Percentiles rank a stretch among this genome's conserved stretches.
These are phyloP conservation scores for Backusella luteola DNA, from an alignment of 192 early-diverging fungal genomes.

Conservation along the genomic window DNA sequence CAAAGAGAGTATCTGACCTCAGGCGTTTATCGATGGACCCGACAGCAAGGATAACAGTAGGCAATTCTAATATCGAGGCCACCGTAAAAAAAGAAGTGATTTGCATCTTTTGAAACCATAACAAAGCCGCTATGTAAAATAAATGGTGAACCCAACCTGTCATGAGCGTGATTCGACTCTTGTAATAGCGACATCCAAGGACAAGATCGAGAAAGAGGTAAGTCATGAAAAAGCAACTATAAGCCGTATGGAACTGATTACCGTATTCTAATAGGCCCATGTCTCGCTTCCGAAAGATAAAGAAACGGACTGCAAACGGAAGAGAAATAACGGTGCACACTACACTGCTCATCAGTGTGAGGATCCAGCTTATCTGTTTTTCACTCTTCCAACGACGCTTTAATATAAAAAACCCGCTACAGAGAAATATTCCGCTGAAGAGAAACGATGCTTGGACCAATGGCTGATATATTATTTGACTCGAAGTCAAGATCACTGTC, in stretches of 20 bases:
- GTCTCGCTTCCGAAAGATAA: constrained; percentile 14
- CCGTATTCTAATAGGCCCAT: constrained; percentile 10
- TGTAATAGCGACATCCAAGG: constrained; percentile 51
- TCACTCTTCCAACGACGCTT: constrained; percentile 3
- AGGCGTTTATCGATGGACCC: constrained; percentile 45
- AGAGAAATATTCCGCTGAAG: not conserved
- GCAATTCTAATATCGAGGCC: constrained; percentile 54
- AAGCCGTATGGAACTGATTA: constrained; percentile 22
- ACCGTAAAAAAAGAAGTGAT: constrained; percentile 43
- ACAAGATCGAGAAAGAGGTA: constrained; percentile 54
- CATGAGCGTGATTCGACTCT: constrained; percentile 42
- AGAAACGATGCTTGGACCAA: not conserved
- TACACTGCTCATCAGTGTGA: constrained; percentile 21
- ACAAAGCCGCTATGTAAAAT: constrained; percentile 43
- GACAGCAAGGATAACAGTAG: constrained; percentile 53
- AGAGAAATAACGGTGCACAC: constrained; percentile 15
- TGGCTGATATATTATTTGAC: not conserved
- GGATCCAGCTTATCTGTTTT: constrained; percentile 26
- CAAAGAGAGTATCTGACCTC: constrained; percentile 54
- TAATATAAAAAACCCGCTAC: not conserved
- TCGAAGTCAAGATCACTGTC: not conserved
- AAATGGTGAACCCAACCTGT: constrained; percentile 63
- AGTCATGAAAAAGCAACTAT: constrained; percentile 50
- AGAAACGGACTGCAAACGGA: constrained; percentile 14
- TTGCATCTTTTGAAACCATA: constrained; percentile 17